Base-by-base conservation (phyloP, 2,329 filamentous ascomycete genomes). In the Sporothrix luriei region DNA sequence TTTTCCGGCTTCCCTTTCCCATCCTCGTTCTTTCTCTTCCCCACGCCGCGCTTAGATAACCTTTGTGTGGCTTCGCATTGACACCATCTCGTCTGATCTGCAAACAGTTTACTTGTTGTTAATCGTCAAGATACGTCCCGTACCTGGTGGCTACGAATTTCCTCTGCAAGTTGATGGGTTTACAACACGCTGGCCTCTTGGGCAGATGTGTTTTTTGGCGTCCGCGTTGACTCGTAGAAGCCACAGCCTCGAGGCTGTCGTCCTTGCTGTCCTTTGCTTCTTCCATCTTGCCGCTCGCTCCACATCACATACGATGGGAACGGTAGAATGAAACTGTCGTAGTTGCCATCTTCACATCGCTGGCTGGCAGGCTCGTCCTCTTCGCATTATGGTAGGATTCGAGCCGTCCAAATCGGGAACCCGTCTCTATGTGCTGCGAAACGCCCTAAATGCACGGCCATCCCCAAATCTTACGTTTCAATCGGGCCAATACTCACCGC, bases 381-480 rank as follows among this genome's bases (percentile, higher is more conserved):
- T n/a, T n/a, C n/a, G n/a, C n/a, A n/a, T n/a, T n/a, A n/a, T n/a
- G n/a, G n/a, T n/a, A 6, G n/a, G 21, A 52, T 52, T 52, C 49
- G 49, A 52, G n/a, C 49, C 49, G 24, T 21, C 21, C 21, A 13
- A 5, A 10, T 21, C 43, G 43, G 43, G 33, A 48, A 48, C 11
- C 13, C n/a, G n/a, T n/a, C n/a, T n/a, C n/a, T n/a, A n/a, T 48
- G 11, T 43, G n/a, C 43, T 4, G 55, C 55, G 33, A 43, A 61
- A 10, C 51, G 4, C 21, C 21, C 10, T 10, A 57, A 38, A 33
- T 19, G n/a, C 55, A 61, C 49, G n/a, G 9, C 9, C 55, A 21
- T 21, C 55, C 29, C 59, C 40, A 48, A 29, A 62, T 62, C 59
- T 62, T 62, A 62, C 59, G n/a, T 29, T 48, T 46, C n/a, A 21